Conservation (phyloP, 1,284 basidiomycete species). For the Salmacisia buchloeana region DNA sequence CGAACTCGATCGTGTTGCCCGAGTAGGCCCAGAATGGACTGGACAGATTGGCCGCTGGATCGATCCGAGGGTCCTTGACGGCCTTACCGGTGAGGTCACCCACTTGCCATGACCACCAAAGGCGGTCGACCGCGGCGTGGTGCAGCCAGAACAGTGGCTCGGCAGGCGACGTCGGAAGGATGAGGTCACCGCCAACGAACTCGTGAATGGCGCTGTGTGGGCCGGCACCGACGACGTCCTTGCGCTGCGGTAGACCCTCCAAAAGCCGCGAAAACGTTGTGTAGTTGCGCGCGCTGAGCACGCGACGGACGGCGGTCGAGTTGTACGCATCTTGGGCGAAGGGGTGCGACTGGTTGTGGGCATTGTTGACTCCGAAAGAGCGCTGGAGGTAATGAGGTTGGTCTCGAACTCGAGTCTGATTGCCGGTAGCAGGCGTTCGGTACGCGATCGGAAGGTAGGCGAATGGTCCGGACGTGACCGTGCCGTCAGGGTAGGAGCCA, state of each 20-base stretch:
- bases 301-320: not conserved
- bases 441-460: not conserved
- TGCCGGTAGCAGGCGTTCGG: no score
- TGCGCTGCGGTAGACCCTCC: not conserved
- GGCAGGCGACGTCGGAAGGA: not conserved
- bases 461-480: not conserved
- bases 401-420: no score
- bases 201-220: not conserved
- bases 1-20: not conserved
- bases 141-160: slow-evolving; percentile 16
- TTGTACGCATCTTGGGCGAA: not conserved
- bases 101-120: slow-evolving; percentile 19
- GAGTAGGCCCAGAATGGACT: not conserved
- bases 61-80: slow-evolving; percentile 7
- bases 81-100: not conserved
- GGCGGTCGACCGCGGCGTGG: slow-evolving; percentile 16
- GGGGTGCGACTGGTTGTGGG: not conserved
- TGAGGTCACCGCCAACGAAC: not conserved
- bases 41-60: slow-evolving; percentile 12
- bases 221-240: not conserved
- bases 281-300: not conserved
- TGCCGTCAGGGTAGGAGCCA: not conserved
- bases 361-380: no score
- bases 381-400: no score
- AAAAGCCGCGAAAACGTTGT: not conserved